These are phyloP conservation scores for Melaleuca alternifolia DNA, from an alignment of 345 rosid species.

Conservation along the genomic window DNA sequence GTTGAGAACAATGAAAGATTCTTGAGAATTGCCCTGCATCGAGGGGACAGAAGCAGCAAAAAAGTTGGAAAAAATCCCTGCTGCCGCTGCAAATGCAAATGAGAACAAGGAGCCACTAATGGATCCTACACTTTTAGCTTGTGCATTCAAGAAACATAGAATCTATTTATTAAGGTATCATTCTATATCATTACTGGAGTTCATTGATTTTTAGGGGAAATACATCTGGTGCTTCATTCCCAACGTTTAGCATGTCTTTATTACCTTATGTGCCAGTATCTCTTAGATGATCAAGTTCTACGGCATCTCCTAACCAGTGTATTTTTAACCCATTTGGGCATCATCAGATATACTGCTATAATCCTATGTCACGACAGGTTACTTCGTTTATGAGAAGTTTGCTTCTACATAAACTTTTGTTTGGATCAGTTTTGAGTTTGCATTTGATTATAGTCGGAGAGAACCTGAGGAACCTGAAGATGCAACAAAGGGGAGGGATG, in stretches of 20 bases:
- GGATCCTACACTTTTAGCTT: conserved; percentile 82
- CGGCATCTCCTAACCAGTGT: background rate
- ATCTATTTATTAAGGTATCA: conserved; percentile 82
- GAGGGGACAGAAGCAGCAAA: conserved; percentile 86
- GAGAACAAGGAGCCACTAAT: conserved; percentile 91
- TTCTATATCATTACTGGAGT: background rate
- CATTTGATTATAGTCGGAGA: conserved; percentile 48
- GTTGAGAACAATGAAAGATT: conserved; percentile 88
- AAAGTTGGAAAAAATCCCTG: conserved; percentile 79
- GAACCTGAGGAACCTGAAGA: conserved; percentile 99
- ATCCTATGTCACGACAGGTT: background rate
- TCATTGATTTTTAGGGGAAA: background rate
- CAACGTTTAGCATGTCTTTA: background rate
- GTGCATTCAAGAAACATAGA: conserved; percentile 94
- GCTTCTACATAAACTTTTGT: background rate
- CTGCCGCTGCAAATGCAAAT: conserved; percentile 81
- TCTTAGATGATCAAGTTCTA: background rate
- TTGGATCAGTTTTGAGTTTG: background rate
- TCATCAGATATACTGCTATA: background rate
- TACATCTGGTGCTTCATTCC: background rate
- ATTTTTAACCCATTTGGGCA: background rate
- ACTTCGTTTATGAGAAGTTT: background rate
- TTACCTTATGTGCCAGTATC: background rate
- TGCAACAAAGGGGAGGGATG: conserved; percentile 88
- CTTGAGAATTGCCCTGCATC: conserved; percentile 81